phyloP scores from a whole-genome alignment of 2,329 filamentous ascomycete genomes.

The Graphiopsis chlorocephala region DNA sequence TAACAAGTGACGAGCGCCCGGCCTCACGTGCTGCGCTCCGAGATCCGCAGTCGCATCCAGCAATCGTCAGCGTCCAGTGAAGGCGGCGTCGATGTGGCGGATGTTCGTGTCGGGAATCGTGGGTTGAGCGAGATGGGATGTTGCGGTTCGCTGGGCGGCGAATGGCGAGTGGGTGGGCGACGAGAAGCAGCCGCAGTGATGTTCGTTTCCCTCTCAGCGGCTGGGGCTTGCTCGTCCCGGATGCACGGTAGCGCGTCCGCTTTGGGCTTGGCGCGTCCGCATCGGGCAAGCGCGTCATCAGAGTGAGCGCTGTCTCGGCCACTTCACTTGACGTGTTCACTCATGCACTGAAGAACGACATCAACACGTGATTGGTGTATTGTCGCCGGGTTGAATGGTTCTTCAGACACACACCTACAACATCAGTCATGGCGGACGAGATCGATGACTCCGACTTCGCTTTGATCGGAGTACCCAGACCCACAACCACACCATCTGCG shows the following conservation, averaged over 20 bases:
- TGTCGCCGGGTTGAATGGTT: background rate
- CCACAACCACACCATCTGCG: background rate
- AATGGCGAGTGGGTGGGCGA: background rate
- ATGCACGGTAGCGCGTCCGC: background rate
- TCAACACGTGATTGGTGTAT: background rate
- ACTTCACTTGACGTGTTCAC: background rate
- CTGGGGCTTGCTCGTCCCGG: slow-evolving; percentile 9
- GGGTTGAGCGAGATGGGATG: background rate
- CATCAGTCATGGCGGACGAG: slow-evolving; percentile 43
- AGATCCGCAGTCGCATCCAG: slow-evolving; percentile 4
- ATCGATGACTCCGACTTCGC: slow-evolving; percentile 42
- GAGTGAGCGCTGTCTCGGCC: background rate
- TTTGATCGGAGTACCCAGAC: slow-evolving; percentile 5
- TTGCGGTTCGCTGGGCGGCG: slow-evolving; percentile 3
- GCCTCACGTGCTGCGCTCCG: slow-evolving; percentile 11
- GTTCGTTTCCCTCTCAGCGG: slow-evolving; percentile 1
- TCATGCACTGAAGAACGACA: background rate
- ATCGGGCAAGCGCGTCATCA: slow-evolving; percentile 2
- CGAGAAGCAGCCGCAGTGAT: background rate
- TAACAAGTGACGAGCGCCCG: slow-evolving; percentile 1
- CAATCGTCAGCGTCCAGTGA: slow-evolving; percentile 15
- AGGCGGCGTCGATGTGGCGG: slow-evolving; percentile 14
- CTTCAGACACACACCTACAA: background rate
- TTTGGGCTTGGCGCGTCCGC: background rate
- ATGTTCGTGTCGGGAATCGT: background rate